Base-by-base conservation (phyloP, 1,284 basidiomycete genomes). In the Naganishia sp. region DNA sequence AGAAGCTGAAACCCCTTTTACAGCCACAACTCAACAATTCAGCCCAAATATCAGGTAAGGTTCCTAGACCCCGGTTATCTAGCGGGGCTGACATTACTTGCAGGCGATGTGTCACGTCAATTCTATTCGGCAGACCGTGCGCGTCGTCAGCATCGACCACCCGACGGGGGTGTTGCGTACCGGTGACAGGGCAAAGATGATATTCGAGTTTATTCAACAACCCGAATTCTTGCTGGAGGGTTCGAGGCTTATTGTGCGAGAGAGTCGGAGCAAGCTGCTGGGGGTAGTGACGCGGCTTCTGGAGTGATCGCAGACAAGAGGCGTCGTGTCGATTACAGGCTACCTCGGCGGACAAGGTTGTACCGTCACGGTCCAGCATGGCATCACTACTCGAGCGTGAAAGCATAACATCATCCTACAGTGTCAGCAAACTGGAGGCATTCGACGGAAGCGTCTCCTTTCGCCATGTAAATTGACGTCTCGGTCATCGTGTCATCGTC, bases 151-250 rank as follows among this genome's bases (percentile, higher is more conserved):
- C 45, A 90, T 94, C 83, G 90, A 94, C 74, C 88, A 92, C 71
- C 89, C 90, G 0, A 88, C 91, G 70, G 90, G 90, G 9, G 83
- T 95, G 28, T 82, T 95, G 44, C 87, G 93, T 28, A 96, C 93
- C 0, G 93, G 93, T 11, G 93, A 96, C 75, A 85, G 92, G 45
- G 89, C 91, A 5, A 92, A 88, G 2, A 92, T 96, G 15, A 86
- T 87, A 33, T 96, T 97, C 72, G 91, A 94, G 69, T 79, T 78
- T 63, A 89, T 93, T 69, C 88, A 89, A 11, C 89, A 89, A 65
- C 90, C 92, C 1, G 94, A 96, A 81, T 94, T 87, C 75, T 83
- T 96, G 72, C 94, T 93, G 77, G 88, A 88, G 72, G 94, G 94
- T 9, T 92, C 92, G 86, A 90, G 94, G 77, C 83, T 96, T 36